Evolutionary conservation across 2,329 filamentous ascomycete species (phyloP).

Genomic region (Ophiostoma australiae): DNA sequence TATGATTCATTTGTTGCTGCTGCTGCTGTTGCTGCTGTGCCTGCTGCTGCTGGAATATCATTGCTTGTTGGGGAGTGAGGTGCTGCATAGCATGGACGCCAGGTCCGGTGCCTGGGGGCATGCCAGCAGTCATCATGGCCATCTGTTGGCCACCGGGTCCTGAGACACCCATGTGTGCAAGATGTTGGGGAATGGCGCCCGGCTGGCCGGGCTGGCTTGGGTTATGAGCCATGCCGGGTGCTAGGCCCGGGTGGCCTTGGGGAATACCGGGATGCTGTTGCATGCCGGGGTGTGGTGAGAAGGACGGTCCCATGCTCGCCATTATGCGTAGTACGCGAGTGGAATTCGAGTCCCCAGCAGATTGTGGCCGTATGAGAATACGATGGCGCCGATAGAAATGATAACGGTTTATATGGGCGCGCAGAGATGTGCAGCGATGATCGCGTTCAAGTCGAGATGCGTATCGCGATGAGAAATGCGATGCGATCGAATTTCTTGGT

Average conservation of each 20-base stretch:
- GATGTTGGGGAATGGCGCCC: conserved; percentile 61
- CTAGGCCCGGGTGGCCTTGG: conserved; percentile 57
- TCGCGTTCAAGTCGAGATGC: background rate
- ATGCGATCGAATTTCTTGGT: background rate
- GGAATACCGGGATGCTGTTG: conserved; percentile 64
- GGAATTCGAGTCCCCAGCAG: conserved; percentile 5
- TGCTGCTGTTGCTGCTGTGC: conserved; percentile 42
- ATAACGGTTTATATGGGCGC: background rate
- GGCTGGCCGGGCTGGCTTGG: conserved; percentile 64
- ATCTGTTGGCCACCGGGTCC: conserved; percentile 67
- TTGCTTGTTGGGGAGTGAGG: conserved; percentile 57
- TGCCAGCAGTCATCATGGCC: conserved; percentile 65
- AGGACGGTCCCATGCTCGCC: conserved; percentile 62
- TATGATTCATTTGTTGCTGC: conserved; percentile 39
- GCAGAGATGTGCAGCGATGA: background rate
- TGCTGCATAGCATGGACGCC: conserved; percentile 69
- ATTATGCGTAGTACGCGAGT: conserved; percentile 52
- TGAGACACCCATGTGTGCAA: conserved; percentile 65
- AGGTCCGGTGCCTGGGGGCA: conserved; percentile 62
- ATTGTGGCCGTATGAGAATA: background rate
- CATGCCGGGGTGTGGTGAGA: conserved; percentile 65
- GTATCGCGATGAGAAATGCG: background rate
- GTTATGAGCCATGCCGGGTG: conserved; percentile 60
- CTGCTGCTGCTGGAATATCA: conserved; percentile 50
- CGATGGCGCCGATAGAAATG: background rate